Conservation (phyloP, 2,329 filamentous ascomycete genomes). For the Neurospora sp. region DNA sequence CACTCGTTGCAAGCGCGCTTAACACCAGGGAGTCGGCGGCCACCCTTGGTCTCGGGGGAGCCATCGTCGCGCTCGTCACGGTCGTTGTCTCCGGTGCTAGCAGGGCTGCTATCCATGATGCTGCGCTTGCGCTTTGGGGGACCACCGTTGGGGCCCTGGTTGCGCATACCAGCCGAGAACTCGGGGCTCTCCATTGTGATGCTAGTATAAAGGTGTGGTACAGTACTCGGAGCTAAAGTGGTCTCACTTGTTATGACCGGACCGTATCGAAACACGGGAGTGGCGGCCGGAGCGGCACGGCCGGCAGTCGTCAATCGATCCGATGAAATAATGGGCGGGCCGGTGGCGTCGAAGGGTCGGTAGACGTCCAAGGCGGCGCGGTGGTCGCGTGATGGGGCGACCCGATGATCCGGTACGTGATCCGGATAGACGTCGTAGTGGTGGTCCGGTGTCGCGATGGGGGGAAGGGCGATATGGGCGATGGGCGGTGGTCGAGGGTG, state of each 20-base stretch:
- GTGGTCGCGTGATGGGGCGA: background rate
- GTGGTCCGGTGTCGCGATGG: slow-evolving; percentile 21
- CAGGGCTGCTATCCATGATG: slow-evolving; percentile 50
- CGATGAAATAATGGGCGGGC: background rate
- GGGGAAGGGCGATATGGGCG: background rate
- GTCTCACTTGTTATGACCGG: background rate
- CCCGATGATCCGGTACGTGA: background rate
- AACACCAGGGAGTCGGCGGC: slow-evolving; percentile 50
- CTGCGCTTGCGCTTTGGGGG: slow-evolving; percentile 50
- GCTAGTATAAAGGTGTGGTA: background rate
- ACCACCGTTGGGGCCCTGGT: slow-evolving; percentile 32
- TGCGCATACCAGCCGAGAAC: slow-evolving; percentile 26
- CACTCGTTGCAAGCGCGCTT: slow-evolving; percentile 81
- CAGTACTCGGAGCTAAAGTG: background rate
- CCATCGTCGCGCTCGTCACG: slow-evolving; percentile 37
- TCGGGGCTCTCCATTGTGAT: slow-evolving; percentile 27
- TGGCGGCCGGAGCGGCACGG: slow-evolving; percentile 1
- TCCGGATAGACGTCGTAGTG: background rate
- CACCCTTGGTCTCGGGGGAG: slow-evolving; percentile 17
- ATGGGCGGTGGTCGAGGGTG: slow-evolving; percentile 12
- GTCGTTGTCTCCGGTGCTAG: slow-evolving; percentile 47
- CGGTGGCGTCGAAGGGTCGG: background rate
- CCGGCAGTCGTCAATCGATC: background rate
- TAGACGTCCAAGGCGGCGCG: background rate
- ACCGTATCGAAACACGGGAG: background rate